Evolutionary conservation across 768 basidiomycete genomes (phyloP), one percentile per base, ranked within the genome.

Genomic region (Tricholoma sp.): DNA sequence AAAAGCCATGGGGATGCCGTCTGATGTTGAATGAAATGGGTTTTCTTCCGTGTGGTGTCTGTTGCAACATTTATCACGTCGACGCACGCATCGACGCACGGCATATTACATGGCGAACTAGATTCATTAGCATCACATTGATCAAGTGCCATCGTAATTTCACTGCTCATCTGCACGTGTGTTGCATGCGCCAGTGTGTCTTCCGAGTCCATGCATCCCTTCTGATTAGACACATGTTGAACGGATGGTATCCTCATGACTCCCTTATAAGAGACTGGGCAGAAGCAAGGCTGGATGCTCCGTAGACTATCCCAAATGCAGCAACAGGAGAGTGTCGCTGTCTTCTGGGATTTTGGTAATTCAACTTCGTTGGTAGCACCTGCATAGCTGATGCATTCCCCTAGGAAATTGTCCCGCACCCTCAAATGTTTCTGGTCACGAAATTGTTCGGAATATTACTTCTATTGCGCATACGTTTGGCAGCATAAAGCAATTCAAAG

Each of bases 401-500:
- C 1, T 55, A 77, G 77, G 77, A 58, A 73, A 75, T 58, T 72
- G 75, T 57, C 65, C 67, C 0, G 57, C 70, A 17, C 66, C 76
- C n/a, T 63, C 70, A 20, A 71, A 54, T 36, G 63, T 67, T 10
- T 70, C 80, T 4, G 76, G 78, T 10, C 76, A 73, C 58, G 66
- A 70, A 15, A 66, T 80, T 17, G 74, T 74, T 3, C 70, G 76
- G 57, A 74, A 72, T 45, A 75, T 84, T 6, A 70, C 75, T 24
- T 66, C 68, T 17, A 59, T 81, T n/a, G 76, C 80, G 2, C 74
- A 76, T 50, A 54, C 69, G 4, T 80, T 75, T 61, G 82, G 82
- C 39, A 71, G 67, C 54, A 70, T 82, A 3, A 76, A 71, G 6
- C 64, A 73, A 0, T 83, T 84, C 70, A 81, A 77, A 60, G 81